These are phyloP conservation scores for Leptographium radiaticola DNA, from an alignment of 2,329 filamentous ascomycete species.

Conservation along the genomic window DNA sequence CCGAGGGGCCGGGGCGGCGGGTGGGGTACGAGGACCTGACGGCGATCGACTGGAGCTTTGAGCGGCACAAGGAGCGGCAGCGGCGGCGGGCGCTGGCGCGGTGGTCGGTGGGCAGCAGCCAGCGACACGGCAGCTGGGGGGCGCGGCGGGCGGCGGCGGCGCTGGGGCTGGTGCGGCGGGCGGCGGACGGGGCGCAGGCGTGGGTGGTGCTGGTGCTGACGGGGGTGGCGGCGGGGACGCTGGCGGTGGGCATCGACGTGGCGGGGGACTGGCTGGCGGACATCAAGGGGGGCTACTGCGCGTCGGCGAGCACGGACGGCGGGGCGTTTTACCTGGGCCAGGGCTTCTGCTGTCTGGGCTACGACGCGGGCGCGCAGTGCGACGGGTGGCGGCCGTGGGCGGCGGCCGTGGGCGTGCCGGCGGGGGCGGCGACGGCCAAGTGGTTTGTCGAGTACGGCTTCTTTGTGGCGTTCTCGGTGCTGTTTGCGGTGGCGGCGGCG, in stretches of 20 bases:
- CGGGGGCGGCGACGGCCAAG: slow-evolving; percentile 44
- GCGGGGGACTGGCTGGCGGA: slow-evolving; percentile 89
- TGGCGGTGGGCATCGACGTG: slow-evolving; percentile 84
- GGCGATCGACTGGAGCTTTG: slow-evolving; percentile 98
- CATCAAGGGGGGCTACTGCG: slow-evolving; percentile 81
- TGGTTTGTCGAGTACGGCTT: slow-evolving; percentile 83
- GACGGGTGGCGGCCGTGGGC: slow-evolving; percentile 82
- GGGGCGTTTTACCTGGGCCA: slow-evolving; percentile 86
- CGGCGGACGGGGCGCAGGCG: slow-evolving; percentile 77
- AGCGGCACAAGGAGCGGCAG: slow-evolving; percentile 92
- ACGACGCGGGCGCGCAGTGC: slow-evolving; percentile 72
- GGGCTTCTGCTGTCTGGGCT: slow-evolving; percentile 85
- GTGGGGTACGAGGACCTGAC: slow-evolving; percentile 94
- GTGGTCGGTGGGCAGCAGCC: too few relatives aligned
- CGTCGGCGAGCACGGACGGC: slow-evolving; percentile 57
- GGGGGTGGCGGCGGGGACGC: slow-evolving; percentile 66
- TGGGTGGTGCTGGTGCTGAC: slow-evolving; percentile 84
- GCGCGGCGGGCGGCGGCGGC: not conserved
- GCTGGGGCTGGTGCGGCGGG: slow-evolving; percentile 56
- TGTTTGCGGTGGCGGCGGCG: slow-evolving; percentile 67
- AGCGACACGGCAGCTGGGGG: slow-evolving; percentile 46
- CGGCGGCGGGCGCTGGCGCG: slow-evolving; percentile 60
- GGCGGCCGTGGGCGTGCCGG: slow-evolving; percentile 49
- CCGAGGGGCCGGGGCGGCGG: slow-evolving; percentile 71
- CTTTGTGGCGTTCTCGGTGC: slow-evolving; percentile 70